A percentile compares a stretch with the other conserved stretches of the same genome.
Conservation (phyloP, 2,329 filamentous ascomycete species). For the Verticillium isaacii region DNA sequence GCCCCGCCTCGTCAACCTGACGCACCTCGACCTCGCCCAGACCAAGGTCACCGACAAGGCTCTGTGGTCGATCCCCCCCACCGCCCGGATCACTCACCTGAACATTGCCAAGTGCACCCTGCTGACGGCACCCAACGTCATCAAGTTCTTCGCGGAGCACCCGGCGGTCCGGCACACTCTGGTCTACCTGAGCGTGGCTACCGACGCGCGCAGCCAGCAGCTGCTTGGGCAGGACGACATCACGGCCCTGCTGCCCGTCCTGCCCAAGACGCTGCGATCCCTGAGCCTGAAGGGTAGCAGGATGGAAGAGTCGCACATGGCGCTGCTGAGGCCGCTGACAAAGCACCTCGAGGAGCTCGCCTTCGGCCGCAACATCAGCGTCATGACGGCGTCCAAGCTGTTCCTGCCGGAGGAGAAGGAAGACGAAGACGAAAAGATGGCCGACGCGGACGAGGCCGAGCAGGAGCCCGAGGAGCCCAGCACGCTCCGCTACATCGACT, state of each 20-base stretch:
- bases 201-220: conserved; percentile 68
- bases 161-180: conserved; percentile 61
- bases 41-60: conserved; percentile 71
- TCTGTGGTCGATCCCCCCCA: conserved; percentile 64
- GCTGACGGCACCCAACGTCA: conserved; percentile 60
- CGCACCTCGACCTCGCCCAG: conserved; percentile 75
- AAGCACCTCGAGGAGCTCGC: conserved; percentile 75
- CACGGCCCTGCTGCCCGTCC: conserved; percentile 56
- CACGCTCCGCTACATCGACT: conserved; percentile 69
- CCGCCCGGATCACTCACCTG: conserved; percentile 69
- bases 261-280: conserved; percentile 65
- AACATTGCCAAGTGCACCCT: conserved; percentile 73
- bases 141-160: conserved; percentile 67
- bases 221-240: conserved; percentile 64
- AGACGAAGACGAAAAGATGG: conserved; percentile 10
- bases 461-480: conserved; percentile 38
- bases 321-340: conserved; percentile 58
- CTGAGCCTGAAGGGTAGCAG: conserved; percentile 72
- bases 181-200: conserved; percentile 68
- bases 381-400: conserved; percentile 61
- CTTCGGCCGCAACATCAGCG: conserved; percentile 61
- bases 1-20: conserved; percentile 64
- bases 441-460: conserved; percentile 27
- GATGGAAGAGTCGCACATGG: conserved; percentile 61
- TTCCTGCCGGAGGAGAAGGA: conserved; percentile 45